A percentile compares a stretch with the other conserved stretches of the same genome.
phyloP scores from a whole-genome alignment of 805 yeast species.

The Kodamaea neixiangensis region DNA sequence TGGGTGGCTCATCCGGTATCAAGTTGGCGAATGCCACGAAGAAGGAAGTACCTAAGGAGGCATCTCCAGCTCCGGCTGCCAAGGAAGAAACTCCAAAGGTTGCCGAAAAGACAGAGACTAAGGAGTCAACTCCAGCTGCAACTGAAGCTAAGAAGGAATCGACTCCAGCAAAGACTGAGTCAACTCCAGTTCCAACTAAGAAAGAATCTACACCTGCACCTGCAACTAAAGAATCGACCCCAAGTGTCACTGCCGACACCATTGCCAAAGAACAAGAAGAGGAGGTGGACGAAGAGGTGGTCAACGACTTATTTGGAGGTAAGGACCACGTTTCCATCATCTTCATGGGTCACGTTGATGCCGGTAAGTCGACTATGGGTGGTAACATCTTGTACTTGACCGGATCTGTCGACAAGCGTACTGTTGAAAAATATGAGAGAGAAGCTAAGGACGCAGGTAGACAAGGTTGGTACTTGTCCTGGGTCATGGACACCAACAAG shows the following conservation, averaged over 20 bases:
- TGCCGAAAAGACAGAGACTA: constrained; percentile 7
- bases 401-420: constrained; percentile 98
- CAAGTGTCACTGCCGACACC: constrained; percentile 46
- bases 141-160: constrained; percentile 18
- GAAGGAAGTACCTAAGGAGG: constrained; percentile 16
- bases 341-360: constrained; percentile 99
- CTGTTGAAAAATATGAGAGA: constrained; percentile 95
- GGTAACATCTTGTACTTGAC: constrained; percentile 92
- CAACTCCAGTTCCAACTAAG: constrained; percentile 16
- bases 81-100: constrained; percentile 4
- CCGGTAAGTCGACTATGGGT: constrained; percentile 99
- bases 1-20: constrained; percentile 65
- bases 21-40: constrained; percentile 52
- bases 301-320: constrained; percentile 93
- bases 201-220: constrained; percentile 16
- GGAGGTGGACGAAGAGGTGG: constrained; percentile 80
- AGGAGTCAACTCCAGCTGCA: constrained; percentile 18
- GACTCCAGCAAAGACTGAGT: constrained; percentile 11
- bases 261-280: constrained; percentile 73
- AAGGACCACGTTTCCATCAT: constrained; percentile 96
- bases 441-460: constrained; percentile 99
- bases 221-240: constrained; percentile 13
- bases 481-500: constrained; percentile 99
- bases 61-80: constrained; percentile 22
- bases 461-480: constrained; percentile 98